Evolutionary conservation across 2,329 filamentous ascomycete species (phyloP), one percentile per base, ranked within the genome.

Genomic region (Pseudogymnoascus sp.): DNA sequence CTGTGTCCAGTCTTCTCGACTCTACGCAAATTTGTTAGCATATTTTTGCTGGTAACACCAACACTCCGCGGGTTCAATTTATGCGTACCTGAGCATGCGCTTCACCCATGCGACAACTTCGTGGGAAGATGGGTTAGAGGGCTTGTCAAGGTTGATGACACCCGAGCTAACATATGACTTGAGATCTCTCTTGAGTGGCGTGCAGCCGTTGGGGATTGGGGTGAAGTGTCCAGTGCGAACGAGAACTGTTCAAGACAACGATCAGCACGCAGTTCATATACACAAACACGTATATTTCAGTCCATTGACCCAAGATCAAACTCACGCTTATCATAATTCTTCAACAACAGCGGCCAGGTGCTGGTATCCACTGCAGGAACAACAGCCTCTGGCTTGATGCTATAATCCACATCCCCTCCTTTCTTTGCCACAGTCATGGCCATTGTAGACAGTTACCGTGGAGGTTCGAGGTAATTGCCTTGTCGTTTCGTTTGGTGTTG

Each of bases 21-120:
- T 74, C 90, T 91, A 67, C 40, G 59, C 9, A 7, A 65, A 53
- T 63, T n/a, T 65, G 64, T 68, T 63, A 67, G 60, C 6, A 62
- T 61, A 40, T 70, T 37, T 68, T 63, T 64, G 37, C 56, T 13
- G 4, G 38, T 7, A n/a, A 17, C 59, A 17, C 19, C 37, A 60
- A 31, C 62, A 29, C 40, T 23, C 9, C 7, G 35, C 33, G 21
- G 35, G 23, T 44, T 44, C 11, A 46, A 53, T 26, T 40, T 15
- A 17, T 29, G 73, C 78, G 68, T 85, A 92, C 89, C 89, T 88
- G 63, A 99, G 83, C 73, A 97, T 97, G 72, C 93, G 88, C 88
- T 99, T 99, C 71, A 97, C 90, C 95, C 95, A 99, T 69, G 95
- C 93, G 74, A 99, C 95, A 69, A 99, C 95, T 83, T 99, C 95